phyloP scores from a whole-genome alignment of 2,329 filamentous ascomycete species.

The Diaporthe destruens region DNA sequence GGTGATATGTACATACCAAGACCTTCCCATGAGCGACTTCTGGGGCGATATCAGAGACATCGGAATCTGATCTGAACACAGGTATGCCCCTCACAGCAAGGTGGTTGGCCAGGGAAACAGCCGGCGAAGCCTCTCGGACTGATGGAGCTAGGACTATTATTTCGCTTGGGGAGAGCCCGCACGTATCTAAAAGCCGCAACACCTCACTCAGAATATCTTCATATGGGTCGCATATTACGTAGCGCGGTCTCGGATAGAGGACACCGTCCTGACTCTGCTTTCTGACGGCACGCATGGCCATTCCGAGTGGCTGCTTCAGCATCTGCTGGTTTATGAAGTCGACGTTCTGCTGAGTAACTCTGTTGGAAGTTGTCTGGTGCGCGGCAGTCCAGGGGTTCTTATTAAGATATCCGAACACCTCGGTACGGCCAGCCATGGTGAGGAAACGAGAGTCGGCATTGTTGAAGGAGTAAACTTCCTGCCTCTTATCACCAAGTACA shows the following conservation, averaged over 20 bases:
- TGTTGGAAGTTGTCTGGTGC: conserved; percentile 37
- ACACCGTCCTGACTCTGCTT: conserved; percentile 8
- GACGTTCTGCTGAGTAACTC: conserved; percentile 38
- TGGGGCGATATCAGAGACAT: conserved; percentile 37
- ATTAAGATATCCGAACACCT: conserved; percentile 40
- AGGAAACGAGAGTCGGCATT: conserved; percentile 41
- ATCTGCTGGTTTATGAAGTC: conserved; percentile 42
- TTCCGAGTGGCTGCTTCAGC: conserved; percentile 36
- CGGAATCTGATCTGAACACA: conserved; percentile 40
- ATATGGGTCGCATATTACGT: conserved; percentile 38
- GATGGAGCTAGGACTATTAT: conserved; percentile 40
- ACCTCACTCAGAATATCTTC: conserved; percentile 35
- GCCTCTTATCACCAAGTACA: conserved; percentile 38
- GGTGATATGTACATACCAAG: conserved; percentile 41
- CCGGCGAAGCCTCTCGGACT: conserved; percentile 32
- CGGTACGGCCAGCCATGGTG: conserved; percentile 33
- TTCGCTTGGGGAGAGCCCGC: conserved; percentile 25
- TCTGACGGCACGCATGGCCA: conserved; percentile 37
- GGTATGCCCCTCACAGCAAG: conserved; percentile 34
- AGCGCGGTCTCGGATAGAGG: conserved; percentile 34
- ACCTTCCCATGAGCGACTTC: conserved; percentile 38
- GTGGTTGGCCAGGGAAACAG: conserved; percentile 31
- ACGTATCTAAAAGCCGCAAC: conserved; percentile 18
- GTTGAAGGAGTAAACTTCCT: conserved; percentile 40
- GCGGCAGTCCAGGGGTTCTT: conserved; percentile 29